phyloP scores from a whole-genome alignment of 164 flowering plant genomes.

The Kingdonia uniflora region DNA sequence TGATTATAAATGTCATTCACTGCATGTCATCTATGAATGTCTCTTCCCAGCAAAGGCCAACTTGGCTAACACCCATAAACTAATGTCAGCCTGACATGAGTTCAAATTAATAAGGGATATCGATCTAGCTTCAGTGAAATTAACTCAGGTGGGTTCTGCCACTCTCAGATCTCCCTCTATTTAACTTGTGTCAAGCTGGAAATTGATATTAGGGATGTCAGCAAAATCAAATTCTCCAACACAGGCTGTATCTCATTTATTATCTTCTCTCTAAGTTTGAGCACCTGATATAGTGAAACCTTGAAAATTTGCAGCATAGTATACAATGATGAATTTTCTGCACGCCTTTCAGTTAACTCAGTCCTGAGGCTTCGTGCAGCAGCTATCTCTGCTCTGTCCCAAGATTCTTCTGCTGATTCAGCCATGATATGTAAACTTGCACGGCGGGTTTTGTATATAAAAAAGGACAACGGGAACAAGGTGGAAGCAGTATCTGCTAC shows the following conservation, averaged over 20 bases:
- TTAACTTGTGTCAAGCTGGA: no score
- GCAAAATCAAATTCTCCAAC: no score
- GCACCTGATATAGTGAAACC: neutral
- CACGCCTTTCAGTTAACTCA: slow-evolving; percentile 76
- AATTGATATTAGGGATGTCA: no score
- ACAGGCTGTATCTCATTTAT: neutral
- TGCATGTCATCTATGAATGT: no score
- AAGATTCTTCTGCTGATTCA: slow-evolving; percentile 44
- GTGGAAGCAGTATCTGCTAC: slow-evolving; percentile 18
- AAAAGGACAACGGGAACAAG: slow-evolving; percentile 18
- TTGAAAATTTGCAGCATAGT: slow-evolving; percentile 45
- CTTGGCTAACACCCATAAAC: no score
- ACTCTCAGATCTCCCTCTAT: no score
- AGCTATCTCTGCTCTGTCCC: slow-evolving; percentile 51
- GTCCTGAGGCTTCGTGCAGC: slow-evolving; percentile 71
- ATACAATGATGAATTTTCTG: slow-evolving; percentile 63
- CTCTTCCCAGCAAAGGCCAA: no score
- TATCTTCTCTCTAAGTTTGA: neutral
- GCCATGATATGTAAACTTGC: slow-evolving; percentile 53
- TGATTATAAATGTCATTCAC: no score
- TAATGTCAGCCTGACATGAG: no score
- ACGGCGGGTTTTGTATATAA: slow-evolving; percentile 31
- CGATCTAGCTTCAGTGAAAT: no score
- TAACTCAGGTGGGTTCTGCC: no score
- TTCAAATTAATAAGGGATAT: no score